A percentile compares a stretch with the other conserved stretches of the same genome.
phyloP scores from a whole-genome alignment of 805 yeast genomes.

The Naumovozyma castellii region DNA sequence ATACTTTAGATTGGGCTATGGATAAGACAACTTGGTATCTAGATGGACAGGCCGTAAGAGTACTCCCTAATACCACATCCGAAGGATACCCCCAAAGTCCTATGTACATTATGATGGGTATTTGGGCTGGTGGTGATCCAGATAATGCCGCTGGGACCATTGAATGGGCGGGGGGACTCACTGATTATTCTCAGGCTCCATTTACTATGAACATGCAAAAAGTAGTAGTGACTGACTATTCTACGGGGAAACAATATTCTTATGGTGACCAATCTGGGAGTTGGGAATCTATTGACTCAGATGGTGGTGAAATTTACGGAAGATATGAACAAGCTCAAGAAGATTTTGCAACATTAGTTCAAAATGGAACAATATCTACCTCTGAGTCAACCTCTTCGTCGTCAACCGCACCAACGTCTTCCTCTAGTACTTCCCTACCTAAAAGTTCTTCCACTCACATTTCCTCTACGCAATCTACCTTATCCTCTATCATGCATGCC shows the following conservation, averaged over 20 bases:
- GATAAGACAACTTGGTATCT: constrained; percentile 58
- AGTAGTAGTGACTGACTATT: constrained; percentile 57
- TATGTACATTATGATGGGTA: constrained; percentile 58
- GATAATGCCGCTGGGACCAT: constrained; percentile 57
- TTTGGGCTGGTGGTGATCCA: constrained; percentile 80
- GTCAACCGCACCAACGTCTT: no score
- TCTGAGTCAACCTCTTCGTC: no score
- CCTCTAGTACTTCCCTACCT: no score
- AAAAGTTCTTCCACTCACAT: no score
- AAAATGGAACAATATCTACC: no score
- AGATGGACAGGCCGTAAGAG: constrained; percentile 63
- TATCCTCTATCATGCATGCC: no score
- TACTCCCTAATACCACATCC: constrained; percentile 41
- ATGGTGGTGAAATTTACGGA: no score
- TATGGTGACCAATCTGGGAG: constrained; percentile 48
- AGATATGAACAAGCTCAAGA: no score
- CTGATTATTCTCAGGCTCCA: constrained; percentile 58
- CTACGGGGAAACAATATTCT: constrained; percentile 49
- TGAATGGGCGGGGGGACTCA: constrained; percentile 73
- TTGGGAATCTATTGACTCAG: constrained; percentile 48
- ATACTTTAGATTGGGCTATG: constrained; percentile 77
- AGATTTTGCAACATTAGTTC: constrained; percentile 31
- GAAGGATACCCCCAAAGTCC: constrained; percentile 90
- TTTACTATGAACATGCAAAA: constrained; percentile 56
- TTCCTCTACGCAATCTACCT: no score